Evolutionary conservation across 139 green algal genomes (phyloP).

Genomic region (Tetraselmis striata): DNA sequence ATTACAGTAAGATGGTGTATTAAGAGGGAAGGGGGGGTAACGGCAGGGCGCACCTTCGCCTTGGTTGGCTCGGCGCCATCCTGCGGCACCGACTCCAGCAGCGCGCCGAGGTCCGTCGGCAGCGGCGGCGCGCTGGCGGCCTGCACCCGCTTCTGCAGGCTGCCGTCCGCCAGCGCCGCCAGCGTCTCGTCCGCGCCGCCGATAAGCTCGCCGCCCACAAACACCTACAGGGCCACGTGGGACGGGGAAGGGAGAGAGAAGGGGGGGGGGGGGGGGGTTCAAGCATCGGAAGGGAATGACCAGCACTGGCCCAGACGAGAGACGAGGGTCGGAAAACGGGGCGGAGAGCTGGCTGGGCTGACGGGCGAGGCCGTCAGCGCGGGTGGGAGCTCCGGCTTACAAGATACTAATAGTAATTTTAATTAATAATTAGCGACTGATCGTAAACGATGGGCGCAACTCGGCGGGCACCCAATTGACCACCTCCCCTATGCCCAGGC

Average conservation of each 20-base stretch:
- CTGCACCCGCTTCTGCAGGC: conserved; percentile 29
- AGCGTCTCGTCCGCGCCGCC: conserved; percentile 67
- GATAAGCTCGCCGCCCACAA: conserved; percentile 54
- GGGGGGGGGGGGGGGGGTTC: background rate
- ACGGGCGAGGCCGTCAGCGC: no score
- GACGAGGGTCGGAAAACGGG: no score
- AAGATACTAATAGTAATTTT: no score
- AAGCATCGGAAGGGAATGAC: background rate
- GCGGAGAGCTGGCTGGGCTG: no score
- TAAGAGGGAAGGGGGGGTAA: background rate
- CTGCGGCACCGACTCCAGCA: background rate
- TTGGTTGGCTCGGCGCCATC: background rate
- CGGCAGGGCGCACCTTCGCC: background rate
- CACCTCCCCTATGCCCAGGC: no score
- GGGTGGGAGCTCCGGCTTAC: no score
- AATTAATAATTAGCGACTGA: no score
- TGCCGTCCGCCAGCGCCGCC: conserved; percentile 26
- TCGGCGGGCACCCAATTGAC: no score
- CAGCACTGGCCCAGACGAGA: no score
- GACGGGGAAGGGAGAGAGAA: no score
- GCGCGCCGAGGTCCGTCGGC: conserved; percentile 5
- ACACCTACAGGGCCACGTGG: conserved; percentile 50
- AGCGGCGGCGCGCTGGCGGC: background rate
- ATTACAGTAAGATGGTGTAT: no score
- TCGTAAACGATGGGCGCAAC: no score